Conservation (phyloP, 2,329 filamentous ascomycete genomes). For the Fusarium sp. region DNA sequence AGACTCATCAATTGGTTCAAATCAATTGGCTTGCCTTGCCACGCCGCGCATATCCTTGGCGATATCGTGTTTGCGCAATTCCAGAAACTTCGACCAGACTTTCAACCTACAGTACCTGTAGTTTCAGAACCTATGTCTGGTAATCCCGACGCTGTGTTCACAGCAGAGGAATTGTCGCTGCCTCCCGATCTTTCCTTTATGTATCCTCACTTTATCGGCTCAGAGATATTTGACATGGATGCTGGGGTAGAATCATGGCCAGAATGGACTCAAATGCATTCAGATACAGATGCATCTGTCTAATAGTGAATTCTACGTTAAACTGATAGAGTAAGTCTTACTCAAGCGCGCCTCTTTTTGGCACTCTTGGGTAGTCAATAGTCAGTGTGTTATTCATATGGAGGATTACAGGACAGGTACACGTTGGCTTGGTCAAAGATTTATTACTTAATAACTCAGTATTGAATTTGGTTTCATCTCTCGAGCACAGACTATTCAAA, state of each 20-base stretch:
- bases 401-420: too few relatives aligned
- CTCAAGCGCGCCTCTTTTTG: too few relatives aligned
- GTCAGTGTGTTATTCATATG: background rate
- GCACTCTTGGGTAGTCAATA: background rate
- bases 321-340: too few relatives aligned
- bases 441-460: too few relatives aligned
- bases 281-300: conserved; percentile 6
- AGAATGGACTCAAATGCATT: conserved; percentile 18
- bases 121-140: background rate
- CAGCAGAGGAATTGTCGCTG: conserved; percentile 2
- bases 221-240: conserved; percentile 21
- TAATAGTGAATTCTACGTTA: background rate
- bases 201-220: conserved; percentile 27
- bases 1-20: conserved; percentile 46
- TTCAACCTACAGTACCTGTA: background rate
- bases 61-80: conserved; percentile 47
- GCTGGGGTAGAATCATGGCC: conserved; percentile 20
- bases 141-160: background rate
- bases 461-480: too few relatives aligned
- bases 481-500: too few relatives aligned
- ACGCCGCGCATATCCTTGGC: conserved; percentile 47
- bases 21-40: conserved; percentile 47
- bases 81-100: conserved; percentile 38
- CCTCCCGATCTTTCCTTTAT: conserved; percentile 19
- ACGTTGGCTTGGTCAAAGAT: too few relatives aligned